Base-by-base conservation (phyloP, 805 yeast species). In the Candida nitratophila region DNA sequence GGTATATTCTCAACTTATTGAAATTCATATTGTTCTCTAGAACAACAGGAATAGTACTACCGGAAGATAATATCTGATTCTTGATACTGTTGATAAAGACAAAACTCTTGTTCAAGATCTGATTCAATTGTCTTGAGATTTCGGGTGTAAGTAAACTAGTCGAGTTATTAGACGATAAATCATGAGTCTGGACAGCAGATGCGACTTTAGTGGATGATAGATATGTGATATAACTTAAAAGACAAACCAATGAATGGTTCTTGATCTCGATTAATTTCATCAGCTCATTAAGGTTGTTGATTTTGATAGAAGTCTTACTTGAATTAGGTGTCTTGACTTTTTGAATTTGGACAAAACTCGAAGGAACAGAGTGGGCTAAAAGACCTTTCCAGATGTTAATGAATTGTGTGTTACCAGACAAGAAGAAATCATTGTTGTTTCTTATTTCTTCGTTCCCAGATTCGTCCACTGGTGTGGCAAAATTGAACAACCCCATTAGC, bases 381-480 rank as follows among this genome's bases (percentile, higher is more conserved):
- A 81, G 65, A 37, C 74, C 71, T 48, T 79, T 79, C 90, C 90
- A 85, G 45, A 83, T 66, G 10, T 69, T 59, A 39, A 84, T 60
- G 41, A 85, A 66, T 50, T 81, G 87, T 3, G 79, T 71, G 14
- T 73, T 63, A 49, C 81, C 82, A 44, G 77, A 66, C 41, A 70
- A 65, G 32, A 85, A 65, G 44, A 77, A 74, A 21, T 68, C 63
- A 15, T 72, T 71, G 32, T 83, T 84, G 0, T 57, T 45, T 8
- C 44, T 37, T 1, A 63, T 54, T 24, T 49, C 47, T 8, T 47
- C 49, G 35, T 60, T 59, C 19, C 15, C 19, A 4, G 17, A 19
- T 9, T 17, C 24, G 6, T 34, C 11, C 9, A 6, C 24, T 16
- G 17, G 21, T 3, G 62, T 51, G 2, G 60, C 63, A 53, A 77